Evolutionary conservation across 345 rosid species (phyloP), one percentile per base, ranked within the genome.

Genomic region (Pugionium dolabratum): DNA sequence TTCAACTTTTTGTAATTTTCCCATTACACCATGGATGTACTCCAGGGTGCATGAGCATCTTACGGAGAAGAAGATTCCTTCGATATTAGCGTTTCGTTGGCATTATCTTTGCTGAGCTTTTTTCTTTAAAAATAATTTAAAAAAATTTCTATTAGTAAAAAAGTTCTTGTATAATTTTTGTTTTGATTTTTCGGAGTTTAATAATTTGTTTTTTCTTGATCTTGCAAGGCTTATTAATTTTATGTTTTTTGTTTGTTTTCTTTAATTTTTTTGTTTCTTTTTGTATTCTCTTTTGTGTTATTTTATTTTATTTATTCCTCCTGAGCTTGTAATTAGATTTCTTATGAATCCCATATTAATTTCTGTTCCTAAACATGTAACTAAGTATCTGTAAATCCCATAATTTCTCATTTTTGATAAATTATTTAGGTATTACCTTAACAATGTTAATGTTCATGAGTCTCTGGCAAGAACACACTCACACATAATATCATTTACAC

Each of bases 91-190:
- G 7, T 31, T 61, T 43, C 51, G 7, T 47, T 11, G 90, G 83
- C 67, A 78, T 78, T 86, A 76, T 83, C 91, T 70, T 66, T 3
- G 2, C 80, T 80, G 88, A 86, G 91, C 91, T 83, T 80, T 18
- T 18, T 18, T 18, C 18, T 18, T 18, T 18, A 9, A 39, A 2
- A 7, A 35, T 18, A 18, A 18, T 18, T 18, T 18, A 18, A 40
- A 53, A 6, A 4, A 4, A 36, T 40, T 0, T 1, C 8, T 10
- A 36, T 3, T n/a, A n/a, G n/a, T n/a, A n/a, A n/a, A n/a, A n/a
- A n/a, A n/a, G n/a, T n/a, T n/a, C n/a, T 18, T 18, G 18, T 18
- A 18, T 18, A 18, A 18, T 18, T 18, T 18, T 18, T 18, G 18
- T 18, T 18, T 18, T 18, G 18, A 18, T 18, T 18, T 18, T 18